A percentile compares a stretch with the other conserved stretches of the same genome.
phyloP scores from a whole-genome alignment of 2,329 filamentous ascomycete species.

The Aspergillus chevalieri region DNA sequence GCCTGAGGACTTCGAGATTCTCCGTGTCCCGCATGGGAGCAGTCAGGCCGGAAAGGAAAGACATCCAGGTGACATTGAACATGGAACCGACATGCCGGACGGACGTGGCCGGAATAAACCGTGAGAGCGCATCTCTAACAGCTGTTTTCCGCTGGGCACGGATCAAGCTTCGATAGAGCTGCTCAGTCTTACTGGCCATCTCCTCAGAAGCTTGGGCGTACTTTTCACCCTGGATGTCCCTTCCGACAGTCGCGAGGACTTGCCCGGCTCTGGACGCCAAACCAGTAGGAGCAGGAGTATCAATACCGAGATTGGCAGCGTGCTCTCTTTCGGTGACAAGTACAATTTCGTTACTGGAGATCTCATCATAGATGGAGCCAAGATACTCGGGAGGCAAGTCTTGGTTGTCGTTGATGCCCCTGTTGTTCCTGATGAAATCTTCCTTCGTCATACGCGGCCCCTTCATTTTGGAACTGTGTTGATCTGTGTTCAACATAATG shows the following conservation, averaged over 20 bases:
- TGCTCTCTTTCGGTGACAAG: constrained; percentile 85
- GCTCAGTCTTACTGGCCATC: constrained; percentile 73
- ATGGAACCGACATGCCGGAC: constrained; percentile 94
- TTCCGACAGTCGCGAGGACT: constrained; percentile 82
- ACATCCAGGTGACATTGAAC: constrained; percentile 99
- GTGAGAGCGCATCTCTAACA: constrained; percentile 59
- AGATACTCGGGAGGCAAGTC: constrained; percentile 93
- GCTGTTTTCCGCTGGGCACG: constrained; percentile 80
- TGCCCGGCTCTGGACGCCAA: constrained; percentile 80
- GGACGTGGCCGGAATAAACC: constrained; percentile 86
- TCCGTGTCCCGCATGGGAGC: constrained; percentile 90
- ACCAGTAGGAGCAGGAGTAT: constrained; percentile 56
- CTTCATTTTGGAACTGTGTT: constrained; percentile 83
- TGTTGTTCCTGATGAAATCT: constrained; percentile 98
- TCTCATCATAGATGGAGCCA: constrained; percentile 83
- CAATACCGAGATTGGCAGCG: constrained; percentile 69
- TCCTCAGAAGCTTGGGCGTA: constrained; percentile 94
- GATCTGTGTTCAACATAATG: constrained; percentile 92
- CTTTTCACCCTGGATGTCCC: constrained; percentile 85
- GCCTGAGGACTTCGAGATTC: constrained; percentile 82
- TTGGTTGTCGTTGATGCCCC: constrained; percentile 94
- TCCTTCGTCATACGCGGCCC: constrained; percentile 83
- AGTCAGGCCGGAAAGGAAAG: constrained; percentile 89
- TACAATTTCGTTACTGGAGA: constrained; percentile 85
- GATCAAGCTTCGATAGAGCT: constrained; percentile 89